Percentiles rank a stretch among this genome's conserved stretches.
Evolutionary conservation across 148 eudicot species (phyloP).

Genomic region (Vaccinium vitisidaea): DNA sequence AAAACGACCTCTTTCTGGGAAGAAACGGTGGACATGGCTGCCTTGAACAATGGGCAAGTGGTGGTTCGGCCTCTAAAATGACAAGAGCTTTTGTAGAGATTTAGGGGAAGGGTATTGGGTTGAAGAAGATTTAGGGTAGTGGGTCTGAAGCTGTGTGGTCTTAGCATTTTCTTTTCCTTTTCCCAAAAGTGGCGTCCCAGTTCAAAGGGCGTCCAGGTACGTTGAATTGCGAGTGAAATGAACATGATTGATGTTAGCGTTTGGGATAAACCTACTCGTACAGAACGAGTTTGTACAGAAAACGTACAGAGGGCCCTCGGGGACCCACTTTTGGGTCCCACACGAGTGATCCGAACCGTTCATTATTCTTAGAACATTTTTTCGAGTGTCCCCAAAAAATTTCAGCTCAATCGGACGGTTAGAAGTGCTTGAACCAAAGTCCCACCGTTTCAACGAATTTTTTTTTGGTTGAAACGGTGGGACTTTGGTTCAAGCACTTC

Average conservation of each 20-base stretch:
- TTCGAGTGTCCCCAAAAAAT: too few species aligned
- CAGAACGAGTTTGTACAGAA: too few species aligned
- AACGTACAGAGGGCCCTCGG: too few species aligned
- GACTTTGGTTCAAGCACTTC: too few species aligned
- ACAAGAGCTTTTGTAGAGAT: not conserved
- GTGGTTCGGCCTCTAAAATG: not conserved
- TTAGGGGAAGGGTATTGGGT: not conserved
- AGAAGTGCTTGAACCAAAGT: too few species aligned
- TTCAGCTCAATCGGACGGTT: too few species aligned
- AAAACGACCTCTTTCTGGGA: conserved; percentile 22
- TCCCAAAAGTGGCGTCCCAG: not conserved
- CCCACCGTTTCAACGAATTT: too few species aligned
- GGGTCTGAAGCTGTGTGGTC: conserved; percentile 8
- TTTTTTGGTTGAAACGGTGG: too few species aligned
- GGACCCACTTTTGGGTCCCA: too few species aligned
- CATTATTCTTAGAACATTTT: too few species aligned
- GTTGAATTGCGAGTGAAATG: conserved; percentile 11
- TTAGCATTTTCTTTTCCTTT: conserved; percentile 32
- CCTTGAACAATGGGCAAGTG: conserved; percentile 27
- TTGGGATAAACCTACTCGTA: too few species aligned
- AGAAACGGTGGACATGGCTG: conserved; percentile 31
- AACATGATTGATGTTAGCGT: not conserved
- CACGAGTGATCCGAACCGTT: too few species aligned
- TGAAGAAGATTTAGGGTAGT: not conserved
- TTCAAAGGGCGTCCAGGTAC: conserved; percentile 32